These are phyloP conservation scores for Botryotinia calthae DNA, from an alignment of 2,329 filamentous ascomycete species.

Conservation along the genomic window DNA sequence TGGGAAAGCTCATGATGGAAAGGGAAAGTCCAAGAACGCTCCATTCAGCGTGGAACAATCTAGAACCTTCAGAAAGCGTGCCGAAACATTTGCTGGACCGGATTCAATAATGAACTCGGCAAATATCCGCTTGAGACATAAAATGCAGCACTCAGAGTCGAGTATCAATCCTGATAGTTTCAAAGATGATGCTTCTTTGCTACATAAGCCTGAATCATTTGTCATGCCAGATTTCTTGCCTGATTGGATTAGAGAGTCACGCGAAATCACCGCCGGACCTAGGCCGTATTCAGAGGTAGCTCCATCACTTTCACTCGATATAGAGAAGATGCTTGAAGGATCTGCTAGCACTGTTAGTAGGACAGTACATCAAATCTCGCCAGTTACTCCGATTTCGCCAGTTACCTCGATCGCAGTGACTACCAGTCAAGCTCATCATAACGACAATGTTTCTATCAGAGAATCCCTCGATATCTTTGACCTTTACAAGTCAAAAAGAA, in stretches of 20 bases:
- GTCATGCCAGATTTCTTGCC: not conserved
- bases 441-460: not conserved
- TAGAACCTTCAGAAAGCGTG: not conserved
- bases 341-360: not conserved
- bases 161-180: not conserved
- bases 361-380: no score
- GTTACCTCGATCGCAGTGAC: not conserved
- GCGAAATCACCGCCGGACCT: not conserved
- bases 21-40: not conserved
- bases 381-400: not conserved
- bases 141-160: not conserved
- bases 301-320: not conserved
- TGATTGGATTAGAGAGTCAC: not conserved
- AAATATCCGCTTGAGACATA: not conserved
- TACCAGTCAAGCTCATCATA: not conserved
- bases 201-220: not conserved
- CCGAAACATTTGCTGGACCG: not conserved
- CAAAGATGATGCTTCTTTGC: not conserved
- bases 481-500: not conserved
- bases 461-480: not conserved
- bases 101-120: not conserved
- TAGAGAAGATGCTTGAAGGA: not conserved
- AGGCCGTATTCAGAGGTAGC: no score
- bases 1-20: not conserved
- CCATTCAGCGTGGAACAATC: not conserved